phyloP scores from a whole-genome alignment of 2,329 filamentous ascomycete species.

The Diplocarpon mali region DNA sequence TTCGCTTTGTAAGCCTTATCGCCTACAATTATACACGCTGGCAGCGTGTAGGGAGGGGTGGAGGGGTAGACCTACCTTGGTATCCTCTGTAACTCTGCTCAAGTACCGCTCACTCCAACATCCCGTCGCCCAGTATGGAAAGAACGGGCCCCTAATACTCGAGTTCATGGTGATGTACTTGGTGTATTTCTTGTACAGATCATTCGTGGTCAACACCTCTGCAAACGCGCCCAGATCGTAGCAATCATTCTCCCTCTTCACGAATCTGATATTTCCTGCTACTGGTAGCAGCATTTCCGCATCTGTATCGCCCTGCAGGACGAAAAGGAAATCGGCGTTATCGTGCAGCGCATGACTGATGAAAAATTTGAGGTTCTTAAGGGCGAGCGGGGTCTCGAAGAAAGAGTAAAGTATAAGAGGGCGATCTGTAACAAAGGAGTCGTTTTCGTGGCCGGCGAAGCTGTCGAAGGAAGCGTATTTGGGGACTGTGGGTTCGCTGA shows the following conservation, averaged over 20 bases:
- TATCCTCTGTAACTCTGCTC: conserved; percentile 15
- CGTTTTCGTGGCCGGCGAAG: background rate
- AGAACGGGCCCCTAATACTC: conserved; percentile 23
- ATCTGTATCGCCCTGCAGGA: conserved; percentile 22
- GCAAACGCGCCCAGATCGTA: conserved; percentile 23
- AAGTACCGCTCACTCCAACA: conserved; percentile 25
- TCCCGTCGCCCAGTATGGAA: conserved; percentile 19
- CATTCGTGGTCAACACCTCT: conserved; percentile 19
- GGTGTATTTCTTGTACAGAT: conserved; percentile 21
- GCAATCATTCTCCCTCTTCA: conserved; percentile 21
- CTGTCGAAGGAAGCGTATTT: background rate
- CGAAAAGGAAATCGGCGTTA: conserved; percentile 23
- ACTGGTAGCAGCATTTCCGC: conserved; percentile 13
- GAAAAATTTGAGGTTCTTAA: conserved; percentile 22
- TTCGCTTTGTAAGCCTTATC: background rate
- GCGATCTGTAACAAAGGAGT: conserved; percentile 7
- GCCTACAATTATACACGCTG: background rate
- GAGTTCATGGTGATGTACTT: conserved; percentile 24
- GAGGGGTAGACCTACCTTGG: conserved; percentile 14
- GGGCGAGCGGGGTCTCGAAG: conserved; percentile 18
- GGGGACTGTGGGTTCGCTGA: background rate
- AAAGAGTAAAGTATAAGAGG: conserved; percentile 23
- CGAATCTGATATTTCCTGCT: conserved; percentile 14
- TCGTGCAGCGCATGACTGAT: conserved; percentile 21
- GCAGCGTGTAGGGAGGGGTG: background rate